Evolutionary conservation across 78 protist genomes (phyloP).

Genomic region (Fonticula alba): DNA sequence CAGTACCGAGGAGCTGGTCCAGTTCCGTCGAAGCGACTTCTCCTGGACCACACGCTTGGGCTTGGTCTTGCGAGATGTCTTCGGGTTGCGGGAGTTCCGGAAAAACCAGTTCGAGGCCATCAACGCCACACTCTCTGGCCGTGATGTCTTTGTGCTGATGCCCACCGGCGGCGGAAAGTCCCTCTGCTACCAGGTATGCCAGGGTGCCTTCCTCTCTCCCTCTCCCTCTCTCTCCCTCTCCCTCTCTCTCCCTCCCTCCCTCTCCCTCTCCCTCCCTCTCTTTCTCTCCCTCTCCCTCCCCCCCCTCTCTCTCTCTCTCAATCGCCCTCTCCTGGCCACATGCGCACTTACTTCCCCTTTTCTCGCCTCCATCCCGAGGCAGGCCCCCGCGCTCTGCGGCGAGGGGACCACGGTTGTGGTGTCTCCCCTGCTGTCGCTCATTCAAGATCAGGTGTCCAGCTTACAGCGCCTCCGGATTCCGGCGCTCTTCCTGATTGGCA

Average conservation of each 20-base stretch:
- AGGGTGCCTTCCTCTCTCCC: too few species aligned
- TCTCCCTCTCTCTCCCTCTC: too few species aligned
- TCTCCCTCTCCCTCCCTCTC: too few species aligned
- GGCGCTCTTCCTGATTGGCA: background rate
- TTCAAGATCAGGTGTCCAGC: slow-evolving; percentile 81
- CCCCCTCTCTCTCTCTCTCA: too few species aligned
- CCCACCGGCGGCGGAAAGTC: slow-evolving; percentile 99
- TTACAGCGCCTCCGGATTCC: background rate
- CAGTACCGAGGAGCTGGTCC: too few species aligned
- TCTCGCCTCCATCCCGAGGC: background rate
- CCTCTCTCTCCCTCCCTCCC: background rate
- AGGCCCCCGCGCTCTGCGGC: slow-evolving; percentile 49
- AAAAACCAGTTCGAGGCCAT: slow-evolving; percentile 54
- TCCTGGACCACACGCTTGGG: background rate
- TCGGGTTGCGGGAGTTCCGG: slow-evolving; percentile 33
- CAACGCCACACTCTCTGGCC: slow-evolving; percentile 48
- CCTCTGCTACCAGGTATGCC: slow-evolving; percentile 55
- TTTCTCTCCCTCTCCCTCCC: background rate
- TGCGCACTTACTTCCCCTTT: background rate
- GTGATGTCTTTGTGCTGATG: slow-evolving; percentile 78
- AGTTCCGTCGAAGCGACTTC: too few species aligned
- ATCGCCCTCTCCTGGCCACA: too few species aligned
- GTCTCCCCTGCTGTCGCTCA: slow-evolving; percentile 91
- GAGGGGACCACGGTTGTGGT: slow-evolving; percentile 67
- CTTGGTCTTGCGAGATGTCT: background rate